phyloP scores from a whole-genome alignment of 139 green algal genomes.

The Coelastrella sp. region DNA sequence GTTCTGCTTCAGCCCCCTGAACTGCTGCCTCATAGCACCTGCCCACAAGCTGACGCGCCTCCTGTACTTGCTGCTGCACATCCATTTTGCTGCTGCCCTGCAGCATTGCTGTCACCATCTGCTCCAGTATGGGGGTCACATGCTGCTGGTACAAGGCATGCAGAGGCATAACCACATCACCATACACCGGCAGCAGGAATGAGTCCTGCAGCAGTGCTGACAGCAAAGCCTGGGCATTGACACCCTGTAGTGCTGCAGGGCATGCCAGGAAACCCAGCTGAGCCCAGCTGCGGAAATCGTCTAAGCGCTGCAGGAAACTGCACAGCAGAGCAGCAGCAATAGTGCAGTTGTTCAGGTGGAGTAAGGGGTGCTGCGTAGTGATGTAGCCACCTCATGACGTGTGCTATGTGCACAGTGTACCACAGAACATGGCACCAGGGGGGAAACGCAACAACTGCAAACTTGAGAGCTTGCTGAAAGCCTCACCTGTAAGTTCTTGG shows the following conservation, averaged over 20 bases:
- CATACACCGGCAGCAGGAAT: conserved; percentile 41
- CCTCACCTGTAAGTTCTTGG: conserved; percentile 22
- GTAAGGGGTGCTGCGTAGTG: background rate
- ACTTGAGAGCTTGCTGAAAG: background rate
- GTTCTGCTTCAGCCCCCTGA: conserved; percentile 17
- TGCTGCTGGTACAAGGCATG: conserved; percentile 43
- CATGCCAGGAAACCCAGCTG: conserved; percentile 43
- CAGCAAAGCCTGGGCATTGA: conserved; percentile 1
- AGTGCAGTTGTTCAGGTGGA: too few relatives aligned
- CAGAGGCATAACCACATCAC: conserved; percentile 34
- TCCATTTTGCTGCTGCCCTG: background rate
- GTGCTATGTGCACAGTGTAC: too few relatives aligned
- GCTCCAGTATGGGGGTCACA: conserved; percentile 35
- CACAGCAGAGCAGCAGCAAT: too few relatives aligned
- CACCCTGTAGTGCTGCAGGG: conserved; percentile 18
- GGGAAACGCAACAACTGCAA: background rate
- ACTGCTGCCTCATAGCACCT: conserved; percentile 22
- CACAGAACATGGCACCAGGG: background rate
- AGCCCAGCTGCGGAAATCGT: conserved; percentile 42
- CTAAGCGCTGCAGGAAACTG: conserved; percentile 45
- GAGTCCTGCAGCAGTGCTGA: conserved; percentile 32
- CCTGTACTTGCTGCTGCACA: conserved; percentile 21
- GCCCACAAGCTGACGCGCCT: conserved; percentile 20
- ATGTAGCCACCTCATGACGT: too few relatives aligned
- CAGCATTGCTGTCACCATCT: conserved; percentile 25